A percentile compares a stretch with the other conserved stretches of the same genome.
Conservation (phyloP, 768 basidiomycete genomes). For the Kwoniella bestiolae region DNA sequence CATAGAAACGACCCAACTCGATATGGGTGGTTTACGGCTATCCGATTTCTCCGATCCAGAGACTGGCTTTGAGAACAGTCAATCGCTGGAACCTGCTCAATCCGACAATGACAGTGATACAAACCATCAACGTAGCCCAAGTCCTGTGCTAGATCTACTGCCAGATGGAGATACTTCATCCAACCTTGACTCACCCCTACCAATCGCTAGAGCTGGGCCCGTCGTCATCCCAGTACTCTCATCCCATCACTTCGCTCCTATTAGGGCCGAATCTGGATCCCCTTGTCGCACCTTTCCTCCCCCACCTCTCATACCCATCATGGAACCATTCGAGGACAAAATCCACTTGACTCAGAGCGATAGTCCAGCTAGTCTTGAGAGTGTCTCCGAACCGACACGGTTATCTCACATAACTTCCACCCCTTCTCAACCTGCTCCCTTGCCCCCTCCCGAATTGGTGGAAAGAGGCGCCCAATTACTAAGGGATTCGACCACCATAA, state of each 20-base stretch:
- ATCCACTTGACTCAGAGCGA: neutral
- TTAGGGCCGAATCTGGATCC: conserved; percentile 37
- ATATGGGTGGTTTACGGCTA: conserved; percentile 44
- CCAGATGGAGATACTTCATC: neutral
- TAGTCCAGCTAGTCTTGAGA: neutral
- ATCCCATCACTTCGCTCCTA: conserved; percentile 19
- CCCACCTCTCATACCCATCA: neutral
- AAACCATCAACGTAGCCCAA: neutral
- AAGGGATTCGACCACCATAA: conserved; percentile 10
- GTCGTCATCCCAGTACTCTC: conserved; percentile 42
- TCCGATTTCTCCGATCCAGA: conserved; percentile 50
- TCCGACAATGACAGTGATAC: neutral
- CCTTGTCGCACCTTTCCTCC: conserved; percentile 32
- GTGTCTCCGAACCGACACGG: neutral
- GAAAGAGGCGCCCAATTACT: conserved; percentile 23
- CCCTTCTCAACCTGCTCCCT: neutral
- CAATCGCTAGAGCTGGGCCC: conserved; percentile 41
- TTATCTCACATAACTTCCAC: neutral
- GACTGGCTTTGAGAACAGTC: conserved; percentile 10
- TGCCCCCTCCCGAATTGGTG: conserved; percentile 19
- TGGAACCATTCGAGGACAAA: neutral
- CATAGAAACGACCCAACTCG: conserved; percentile 23
- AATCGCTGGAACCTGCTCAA: neutral
- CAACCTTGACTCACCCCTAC: conserved; percentile 40
- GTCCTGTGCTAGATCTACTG: neutral